Conservation (phyloP, 345 rosid species). For the Raphanus raphanistrum region DNA sequence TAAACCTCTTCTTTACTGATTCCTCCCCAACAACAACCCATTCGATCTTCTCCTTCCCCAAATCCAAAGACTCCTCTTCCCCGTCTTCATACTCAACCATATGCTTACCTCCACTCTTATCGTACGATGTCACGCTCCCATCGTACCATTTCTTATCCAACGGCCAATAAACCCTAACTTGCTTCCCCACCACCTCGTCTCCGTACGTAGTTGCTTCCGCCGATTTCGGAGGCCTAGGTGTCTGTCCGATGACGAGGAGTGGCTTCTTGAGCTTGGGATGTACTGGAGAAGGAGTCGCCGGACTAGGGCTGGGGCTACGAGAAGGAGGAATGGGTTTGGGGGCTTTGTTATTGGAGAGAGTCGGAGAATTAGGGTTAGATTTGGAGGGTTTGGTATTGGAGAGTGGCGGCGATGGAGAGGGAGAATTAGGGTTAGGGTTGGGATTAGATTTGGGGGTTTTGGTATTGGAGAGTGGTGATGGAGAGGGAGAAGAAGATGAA, state of each 20-base stretch:
- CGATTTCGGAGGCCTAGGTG: conserved; percentile 41
- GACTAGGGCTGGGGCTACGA: conserved; percentile 48
- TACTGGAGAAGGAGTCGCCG: conserved; percentile 73
- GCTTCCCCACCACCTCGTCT: conserved; percentile 60
- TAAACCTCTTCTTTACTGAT: too few species aligned
- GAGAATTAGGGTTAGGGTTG: conserved; percentile 41
- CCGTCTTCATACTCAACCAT: too few species aligned
- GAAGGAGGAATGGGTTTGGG: conserved; percentile 27
- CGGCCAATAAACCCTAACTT: conserved; percentile 90
- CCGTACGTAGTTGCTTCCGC: conserved; percentile 40
- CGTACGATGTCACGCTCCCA: conserved; percentile 63
- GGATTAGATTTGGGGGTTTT: conserved; percentile 39
- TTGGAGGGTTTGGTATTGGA: conserved; percentile 38
- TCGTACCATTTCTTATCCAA: conserved; percentile 87
- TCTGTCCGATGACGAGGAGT: conserved; percentile 63
- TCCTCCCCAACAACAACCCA: too few species aligned
- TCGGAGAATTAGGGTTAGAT: conserved; percentile 34
- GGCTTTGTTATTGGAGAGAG: conserved; percentile 39
- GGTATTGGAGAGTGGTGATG: conserved; percentile 36
- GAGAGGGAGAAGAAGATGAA: conserved; percentile 33
- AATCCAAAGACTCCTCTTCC: too few species aligned
- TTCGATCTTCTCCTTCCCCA: too few species aligned
- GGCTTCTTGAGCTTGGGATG: conserved; percentile 60
- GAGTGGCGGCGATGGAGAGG: conserved; percentile 38
- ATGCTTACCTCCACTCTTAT: too few species aligned